Conservation (phyloP, 345 rosid species). For the sweet orange (Citrus sinensis) region DNA sequence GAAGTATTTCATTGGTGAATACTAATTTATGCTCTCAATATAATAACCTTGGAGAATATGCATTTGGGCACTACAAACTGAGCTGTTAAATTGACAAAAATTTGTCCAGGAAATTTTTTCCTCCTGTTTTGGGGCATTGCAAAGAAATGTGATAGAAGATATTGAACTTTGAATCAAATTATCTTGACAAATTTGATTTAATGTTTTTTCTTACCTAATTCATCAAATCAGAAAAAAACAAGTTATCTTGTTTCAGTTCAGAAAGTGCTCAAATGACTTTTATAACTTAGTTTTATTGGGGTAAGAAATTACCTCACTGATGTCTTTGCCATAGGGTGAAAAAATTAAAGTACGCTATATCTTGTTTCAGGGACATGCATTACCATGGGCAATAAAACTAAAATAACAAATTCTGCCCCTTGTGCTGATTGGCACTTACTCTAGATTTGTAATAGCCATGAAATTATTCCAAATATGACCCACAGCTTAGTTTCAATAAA, state of each 20-base stretch:
- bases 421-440: not conserved
- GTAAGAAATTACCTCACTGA: not conserved
- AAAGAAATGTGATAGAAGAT: not conserved
- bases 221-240: not conserved
- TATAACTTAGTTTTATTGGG: not conserved
- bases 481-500: not conserved
- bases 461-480: not conserved
- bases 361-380: not conserved
- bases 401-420: not conserved
- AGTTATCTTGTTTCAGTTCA: not conserved
- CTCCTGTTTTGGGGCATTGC: not conserved
- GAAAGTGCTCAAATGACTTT: not conserved
- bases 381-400: not conserved
- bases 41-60: not conserved
- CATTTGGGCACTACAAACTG: not conserved
- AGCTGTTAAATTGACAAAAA: not conserved
- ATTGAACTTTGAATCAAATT: not conserved
- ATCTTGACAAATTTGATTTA: not conserved
- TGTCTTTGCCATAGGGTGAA: not conserved
- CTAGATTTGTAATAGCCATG: not conserved
- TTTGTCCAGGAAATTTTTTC: no score
- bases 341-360: not conserved
- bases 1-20: not conserved
- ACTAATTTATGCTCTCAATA: not conserved
- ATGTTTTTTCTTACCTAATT: not conserved